Conservation (phyloP, 345 rosid genomes). For the Acer negundo region DNA sequence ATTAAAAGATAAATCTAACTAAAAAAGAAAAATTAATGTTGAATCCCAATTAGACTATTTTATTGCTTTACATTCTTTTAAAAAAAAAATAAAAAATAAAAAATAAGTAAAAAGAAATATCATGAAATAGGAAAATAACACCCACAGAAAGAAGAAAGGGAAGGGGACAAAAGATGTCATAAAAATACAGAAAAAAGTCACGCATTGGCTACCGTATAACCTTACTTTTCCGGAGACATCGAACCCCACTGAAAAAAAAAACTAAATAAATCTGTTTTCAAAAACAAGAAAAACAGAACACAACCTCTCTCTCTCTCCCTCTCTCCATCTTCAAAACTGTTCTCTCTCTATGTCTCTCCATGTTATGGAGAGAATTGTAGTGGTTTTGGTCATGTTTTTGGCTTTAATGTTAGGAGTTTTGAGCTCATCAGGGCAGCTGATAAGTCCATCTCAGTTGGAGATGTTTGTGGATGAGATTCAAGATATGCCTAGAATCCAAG, state of each 20-base stretch:
- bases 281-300: background rate
- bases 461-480: slow-evolving; percentile 84
- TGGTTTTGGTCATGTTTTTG: slow-evolving; percentile 8
- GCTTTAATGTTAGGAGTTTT: background rate
- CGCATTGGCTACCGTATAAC: background rate
- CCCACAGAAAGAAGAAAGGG: background rate
- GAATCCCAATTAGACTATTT: too few relatives aligned
- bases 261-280: too few relatives aligned
- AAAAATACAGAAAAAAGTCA: background rate
- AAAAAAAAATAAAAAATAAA: too few relatives aligned
- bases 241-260: slow-evolving; percentile 14
- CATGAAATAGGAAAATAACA: background rate
- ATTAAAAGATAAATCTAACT: too few relatives aligned
- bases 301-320: background rate
- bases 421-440: slow-evolving; percentile 25
- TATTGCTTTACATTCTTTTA: too few relatives aligned
- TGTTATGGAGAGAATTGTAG: background rate
- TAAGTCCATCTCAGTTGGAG: slow-evolving; percentile 41
- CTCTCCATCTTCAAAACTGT: background rate
- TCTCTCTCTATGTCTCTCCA: background rate
- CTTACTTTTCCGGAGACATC: slow-evolving; percentile 7
- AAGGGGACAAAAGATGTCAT: slow-evolving; percentile 5
- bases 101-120: too few relatives aligned
- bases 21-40: too few relatives aligned
- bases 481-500: slow-evolving; percentile 61